Conservation (phyloP, 768 basidiomycete species). For the Rhizopogon rudus region DNA sequence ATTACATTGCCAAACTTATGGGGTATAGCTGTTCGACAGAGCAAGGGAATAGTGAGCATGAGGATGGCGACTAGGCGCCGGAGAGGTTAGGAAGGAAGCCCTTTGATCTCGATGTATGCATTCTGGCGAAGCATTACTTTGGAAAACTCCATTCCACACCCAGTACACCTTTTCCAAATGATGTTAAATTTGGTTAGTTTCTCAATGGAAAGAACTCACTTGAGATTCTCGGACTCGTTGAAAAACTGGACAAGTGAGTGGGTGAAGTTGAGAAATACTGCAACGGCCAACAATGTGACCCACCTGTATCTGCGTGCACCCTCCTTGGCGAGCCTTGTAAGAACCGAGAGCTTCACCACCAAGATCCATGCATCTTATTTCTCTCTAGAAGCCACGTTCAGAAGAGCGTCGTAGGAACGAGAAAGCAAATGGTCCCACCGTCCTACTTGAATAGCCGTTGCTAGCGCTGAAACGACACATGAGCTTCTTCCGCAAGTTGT, state of each 20-base stretch:
- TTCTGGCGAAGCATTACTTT: slow-evolving; percentile 35
- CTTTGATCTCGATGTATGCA: slow-evolving; percentile 36
- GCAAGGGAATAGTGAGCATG: neutral
- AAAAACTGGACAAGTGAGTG: slow-evolving; percentile 25
- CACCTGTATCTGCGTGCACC: slow-evolving; percentile 39
- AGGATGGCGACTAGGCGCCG: neutral
- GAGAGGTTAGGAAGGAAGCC: slow-evolving; percentile 27
- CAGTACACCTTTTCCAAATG: slow-evolving; percentile 27
- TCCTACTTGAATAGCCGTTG: slow-evolving; percentile 26
- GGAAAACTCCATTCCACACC: slow-evolving; percentile 36
- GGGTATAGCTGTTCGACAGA: slow-evolving; percentile 9
- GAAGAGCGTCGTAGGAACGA: neutral
- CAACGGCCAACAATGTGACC: slow-evolving; percentile 4
- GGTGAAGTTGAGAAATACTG: slow-evolving; percentile 4
- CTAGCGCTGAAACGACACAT: slow-evolving; percentile 23
- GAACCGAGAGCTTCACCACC: slow-evolving; percentile 34
- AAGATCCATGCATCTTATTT: slow-evolving; percentile 40
- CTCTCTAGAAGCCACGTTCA: slow-evolving; percentile 25
- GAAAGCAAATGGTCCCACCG: slow-evolving; percentile 18
- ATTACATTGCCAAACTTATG: slow-evolving; percentile 22
- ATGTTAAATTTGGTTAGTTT: neutral
- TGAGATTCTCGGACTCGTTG: slow-evolving; percentile 34
- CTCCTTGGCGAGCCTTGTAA: slow-evolving; percentile 35
- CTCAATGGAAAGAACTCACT: slow-evolving; percentile 21
- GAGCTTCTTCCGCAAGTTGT: slow-evolving; percentile 7